Evolutionary conservation across 208 protist genomes (phyloP), one percentile per base, ranked within the genome.

Genomic region (Acanthamoeba divionensis): DNA sequence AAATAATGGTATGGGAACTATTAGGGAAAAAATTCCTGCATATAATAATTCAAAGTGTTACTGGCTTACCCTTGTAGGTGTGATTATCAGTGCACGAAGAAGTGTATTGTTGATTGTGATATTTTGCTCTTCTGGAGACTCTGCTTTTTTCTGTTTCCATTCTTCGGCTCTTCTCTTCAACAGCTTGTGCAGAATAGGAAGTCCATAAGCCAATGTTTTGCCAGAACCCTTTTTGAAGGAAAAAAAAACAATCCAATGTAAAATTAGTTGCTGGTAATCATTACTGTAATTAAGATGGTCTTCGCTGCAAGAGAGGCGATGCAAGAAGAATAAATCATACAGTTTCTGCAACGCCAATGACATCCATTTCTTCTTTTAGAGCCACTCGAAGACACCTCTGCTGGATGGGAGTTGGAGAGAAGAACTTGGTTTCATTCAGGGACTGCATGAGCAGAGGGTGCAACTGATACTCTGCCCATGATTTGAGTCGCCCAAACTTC

Each of bases 141-240:
- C 18, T 29, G 66, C 36, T 12, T 87, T 50, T 29, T 87, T n/a
- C 41, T 69, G 33, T 47, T 10, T 29, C 50, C 54, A 31, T 18
- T 73, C 67, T 93, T 44, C 41, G 12, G 12, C 2, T 62, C 55
- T 10, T 73, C 66, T 29, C 2, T 47, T 90, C 41, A 44, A 13
- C 10, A 98, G 96, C 92, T 97, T 96, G 89, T 98, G 38, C n/a
- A 93, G 24, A 26, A 96, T 93, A 66, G 94, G 94, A 47, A 96
- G 65, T 33, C 85, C 93, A 57, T 95, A 96, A 3, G 94, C 93
- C 7, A 96, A 83, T 31, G 94, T 96, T 54, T 95, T 96, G 54
- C 94, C 94, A 0, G 92, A 95, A 31, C 94, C 94, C 93, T 94
- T 44, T 50, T 45, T 18, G 0, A 7, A 5, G 47, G 52, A 29